Conservation (phyloP, 1,284 basidiomycete species). For the Cryptococcus sp. region DNA sequence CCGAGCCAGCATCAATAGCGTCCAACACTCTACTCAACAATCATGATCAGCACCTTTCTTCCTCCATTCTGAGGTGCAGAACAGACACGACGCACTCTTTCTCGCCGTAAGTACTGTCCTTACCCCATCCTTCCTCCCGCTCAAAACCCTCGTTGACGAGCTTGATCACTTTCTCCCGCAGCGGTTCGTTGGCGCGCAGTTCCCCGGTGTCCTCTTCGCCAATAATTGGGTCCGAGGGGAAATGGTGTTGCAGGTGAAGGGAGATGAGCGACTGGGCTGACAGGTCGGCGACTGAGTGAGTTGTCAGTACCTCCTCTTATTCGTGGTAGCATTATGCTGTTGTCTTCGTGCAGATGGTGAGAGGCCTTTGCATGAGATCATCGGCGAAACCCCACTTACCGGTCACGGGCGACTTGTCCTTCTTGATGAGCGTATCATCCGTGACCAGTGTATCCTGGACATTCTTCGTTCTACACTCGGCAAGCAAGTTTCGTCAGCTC, state of each 20-base stretch:
- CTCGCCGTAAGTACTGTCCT: conserved; percentile 42
- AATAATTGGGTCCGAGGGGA: conserved; percentile 84
- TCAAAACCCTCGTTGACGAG: conserved; percentile 81
- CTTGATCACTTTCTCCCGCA: conserved; percentile 72
- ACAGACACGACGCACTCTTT: conserved; percentile 53
- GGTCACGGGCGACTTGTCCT: conserved; percentile 94
- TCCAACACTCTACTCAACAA: conserved; percentile 65
- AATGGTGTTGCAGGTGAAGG: conserved; percentile 70
- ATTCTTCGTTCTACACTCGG: conserved; percentile 65
- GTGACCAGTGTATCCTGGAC: conserved; percentile 88
- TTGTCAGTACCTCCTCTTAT: neutral
- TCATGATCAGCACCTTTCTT: conserved; percentile 27
- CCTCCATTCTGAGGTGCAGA: conserved; percentile 18
- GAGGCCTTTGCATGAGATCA: neutral
- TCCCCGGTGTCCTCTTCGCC: conserved; percentile 94
- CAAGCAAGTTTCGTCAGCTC: neutral
- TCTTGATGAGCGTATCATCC: conserved; percentile 84
- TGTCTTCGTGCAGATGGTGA: neutral
- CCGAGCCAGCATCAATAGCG: conserved; percentile 83
- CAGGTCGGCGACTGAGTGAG: conserved; percentile 75
- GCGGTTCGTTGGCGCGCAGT: conserved; percentile 61
- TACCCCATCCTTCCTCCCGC: conserved; percentile 44
- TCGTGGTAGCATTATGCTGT: neutral
- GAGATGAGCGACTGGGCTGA: conserved; percentile 88
- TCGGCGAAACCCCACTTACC: conserved; percentile 57